A percentile compares a stretch with the other conserved stretches of the same genome.
Conservation (phyloP, 1,284 basidiomycete species). For the Puccinia polysora region DNA sequence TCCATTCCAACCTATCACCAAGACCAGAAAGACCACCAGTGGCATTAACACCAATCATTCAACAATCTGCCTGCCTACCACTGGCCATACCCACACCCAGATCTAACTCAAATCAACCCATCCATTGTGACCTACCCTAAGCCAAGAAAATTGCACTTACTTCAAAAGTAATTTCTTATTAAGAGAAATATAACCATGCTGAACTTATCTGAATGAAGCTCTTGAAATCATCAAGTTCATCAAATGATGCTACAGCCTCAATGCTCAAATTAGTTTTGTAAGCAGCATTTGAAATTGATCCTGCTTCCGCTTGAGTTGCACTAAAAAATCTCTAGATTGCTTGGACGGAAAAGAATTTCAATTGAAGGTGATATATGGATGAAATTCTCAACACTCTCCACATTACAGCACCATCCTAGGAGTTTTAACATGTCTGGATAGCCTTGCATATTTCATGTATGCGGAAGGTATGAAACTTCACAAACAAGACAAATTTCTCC, state of each 20-base stretch:
- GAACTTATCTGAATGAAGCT: not conserved
- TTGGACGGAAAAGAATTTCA: not conserved
- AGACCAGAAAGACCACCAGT: too few relatives aligned
- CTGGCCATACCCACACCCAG: too few relatives aligned
- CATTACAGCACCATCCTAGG: not conserved
- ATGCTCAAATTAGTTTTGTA: slow-evolving; percentile 12
- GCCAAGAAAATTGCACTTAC: not conserved
- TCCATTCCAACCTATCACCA: too few relatives aligned
- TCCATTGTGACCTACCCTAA: too few relatives aligned
- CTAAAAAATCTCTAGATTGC: not conserved
- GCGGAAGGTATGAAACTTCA: not conserved
- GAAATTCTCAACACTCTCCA: not conserved
- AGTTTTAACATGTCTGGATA: not conserved
- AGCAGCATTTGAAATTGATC: not conserved
- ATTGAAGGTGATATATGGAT: not conserved
- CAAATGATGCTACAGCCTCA: not conserved
- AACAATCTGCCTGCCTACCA: too few relatives aligned
- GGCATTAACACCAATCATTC: too few relatives aligned
- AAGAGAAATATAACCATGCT: not conserved
- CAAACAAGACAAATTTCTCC: slow-evolving; percentile 7
- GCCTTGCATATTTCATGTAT: slow-evolving; percentile 19
- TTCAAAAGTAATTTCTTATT: not conserved
- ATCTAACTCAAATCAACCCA: too few relatives aligned
- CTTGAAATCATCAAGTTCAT: not conserved
- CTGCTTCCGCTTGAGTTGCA: not conserved